Evolutionary conservation across 495 filamentous ascomycete genomes (phyloP).

Genomic region (Aspergillus mulundensis): DNA sequence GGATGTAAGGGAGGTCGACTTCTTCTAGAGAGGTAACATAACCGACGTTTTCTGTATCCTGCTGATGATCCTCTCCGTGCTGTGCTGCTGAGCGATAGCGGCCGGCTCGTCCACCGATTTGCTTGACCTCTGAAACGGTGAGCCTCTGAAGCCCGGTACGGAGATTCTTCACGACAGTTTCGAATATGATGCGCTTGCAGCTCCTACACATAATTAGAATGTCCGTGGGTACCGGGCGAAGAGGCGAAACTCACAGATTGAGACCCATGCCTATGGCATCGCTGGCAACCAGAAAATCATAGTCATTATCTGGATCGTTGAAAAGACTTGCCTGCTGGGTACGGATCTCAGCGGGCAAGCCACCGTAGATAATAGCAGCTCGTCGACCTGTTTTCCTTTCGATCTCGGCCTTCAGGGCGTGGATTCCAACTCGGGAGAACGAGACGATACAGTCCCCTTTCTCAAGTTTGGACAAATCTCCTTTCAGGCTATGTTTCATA

Average conservation of each 20-base stretch:
- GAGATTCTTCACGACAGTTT: conserved; percentile 64
- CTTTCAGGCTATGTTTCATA: conserved; percentile 56
- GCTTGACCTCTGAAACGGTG: conserved; percentile 75
- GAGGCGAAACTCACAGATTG: conserved; percentile 59
- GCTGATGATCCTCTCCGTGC: conserved; percentile 13
- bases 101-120: conserved; percentile 92
- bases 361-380: conserved; percentile 91
- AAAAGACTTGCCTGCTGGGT: conserved; percentile 87
- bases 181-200: conserved; percentile 88
- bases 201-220: conserved; percentile 45
- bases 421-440: conserved; percentile 79
- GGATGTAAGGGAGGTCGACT: conserved; percentile 61
- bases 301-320: conserved; percentile 91
- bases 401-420: conserved; percentile 73
- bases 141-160: conserved; percentile 49
- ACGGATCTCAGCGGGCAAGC: conserved; percentile 85
- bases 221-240: neutral
- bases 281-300: conserved; percentile 89
- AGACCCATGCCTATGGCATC: conserved; percentile 98
- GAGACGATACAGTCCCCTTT: conserved; percentile 89
- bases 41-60: conserved; percentile 50
- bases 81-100: conserved; percentile 72
- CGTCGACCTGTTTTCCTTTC: conserved; percentile 69
- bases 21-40: conserved; percentile 76
- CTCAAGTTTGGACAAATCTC: conserved; percentile 59